Conservation (phyloP, 192 early-diverging fungal genomes). For the Radiomyces spectabilis region DNA sequence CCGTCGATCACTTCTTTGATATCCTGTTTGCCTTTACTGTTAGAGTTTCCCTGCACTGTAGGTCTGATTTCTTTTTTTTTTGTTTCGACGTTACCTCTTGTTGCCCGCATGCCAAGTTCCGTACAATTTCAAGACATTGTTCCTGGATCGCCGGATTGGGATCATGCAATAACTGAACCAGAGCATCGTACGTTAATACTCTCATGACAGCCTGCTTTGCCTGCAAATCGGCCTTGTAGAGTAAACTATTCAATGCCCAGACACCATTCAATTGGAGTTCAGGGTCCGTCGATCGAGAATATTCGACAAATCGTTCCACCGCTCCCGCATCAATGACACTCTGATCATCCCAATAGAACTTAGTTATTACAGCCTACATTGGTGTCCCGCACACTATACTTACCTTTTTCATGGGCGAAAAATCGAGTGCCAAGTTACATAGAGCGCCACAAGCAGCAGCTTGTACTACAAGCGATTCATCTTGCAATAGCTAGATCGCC, state of each 20-base stretch:
- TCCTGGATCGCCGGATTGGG: constrained; percentile 56
- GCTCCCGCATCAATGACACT: constrained; percentile 65
- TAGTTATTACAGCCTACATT: too few relatives aligned
- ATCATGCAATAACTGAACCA: constrained; percentile 58
- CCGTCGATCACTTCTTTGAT: constrained; percentile 65
- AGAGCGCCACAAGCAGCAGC: constrained; percentile 66
- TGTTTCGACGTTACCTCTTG: constrained; percentile 33
- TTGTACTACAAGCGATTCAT: constrained; percentile 53
- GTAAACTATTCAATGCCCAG: constrained; percentile 78
- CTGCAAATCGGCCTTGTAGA: constrained; percentile 59
- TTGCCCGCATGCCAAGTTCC: constrained; percentile 62
- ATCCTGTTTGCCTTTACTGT: too few relatives aligned
- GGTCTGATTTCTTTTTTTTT: too few relatives aligned
- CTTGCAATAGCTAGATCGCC: constrained; percentile 47
- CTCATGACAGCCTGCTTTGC: constrained; percentile 63
- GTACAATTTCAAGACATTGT: constrained; percentile 64
- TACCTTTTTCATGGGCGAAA: constrained; percentile 69
- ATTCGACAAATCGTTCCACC: constrained; percentile 59
- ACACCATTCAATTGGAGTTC: constrained; percentile 61
- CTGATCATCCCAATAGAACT: too few relatives aligned
- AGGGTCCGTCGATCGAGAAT: constrained; percentile 40
- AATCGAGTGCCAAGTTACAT: constrained; percentile 82
- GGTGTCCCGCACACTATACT: too few relatives aligned
- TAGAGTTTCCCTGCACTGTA: too few relatives aligned
- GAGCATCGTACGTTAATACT: constrained; percentile 51